Percentiles rank a stretch among this genome's conserved stretches.
Evolutionary conservation across 768 basidiomycete genomes (phyloP).

Genomic region (Naganishia randhawae): DNA sequence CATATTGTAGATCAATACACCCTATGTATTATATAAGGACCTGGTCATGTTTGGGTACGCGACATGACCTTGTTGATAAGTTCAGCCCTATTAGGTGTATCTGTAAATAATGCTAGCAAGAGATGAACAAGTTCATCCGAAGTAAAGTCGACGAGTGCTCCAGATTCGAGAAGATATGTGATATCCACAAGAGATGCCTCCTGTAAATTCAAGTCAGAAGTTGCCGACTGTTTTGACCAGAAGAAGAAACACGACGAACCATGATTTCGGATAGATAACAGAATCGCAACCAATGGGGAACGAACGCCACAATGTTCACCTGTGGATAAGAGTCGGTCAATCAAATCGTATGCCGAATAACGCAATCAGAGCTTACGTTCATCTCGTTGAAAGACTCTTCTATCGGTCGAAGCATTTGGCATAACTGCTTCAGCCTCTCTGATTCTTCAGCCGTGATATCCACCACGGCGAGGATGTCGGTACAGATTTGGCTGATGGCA

Average conservation of each 20-base stretch:
- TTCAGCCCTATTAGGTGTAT: constrained; percentile 72
- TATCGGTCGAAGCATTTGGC: constrained; percentile 69
- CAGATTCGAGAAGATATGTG: constrained; percentile 83
- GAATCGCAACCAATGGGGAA: constrained; percentile 92
- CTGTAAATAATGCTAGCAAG: constrained; percentile 82
- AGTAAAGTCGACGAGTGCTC: constrained; percentile 84
- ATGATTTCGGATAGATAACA: constrained; percentile 87
- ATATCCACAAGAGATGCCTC: constrained; percentile 90
- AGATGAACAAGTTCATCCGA: constrained; percentile 74
- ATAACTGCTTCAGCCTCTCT: constrained; percentile 73
- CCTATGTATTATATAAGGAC: constrained; percentile 1
- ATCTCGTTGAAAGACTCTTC: constrained; percentile 69
- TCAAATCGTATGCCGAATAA: neutral
- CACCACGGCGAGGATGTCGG: constrained; percentile 67
- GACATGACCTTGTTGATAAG: constrained; percentile 67
- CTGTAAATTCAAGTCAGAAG: constrained; percentile 51
- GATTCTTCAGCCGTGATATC: constrained; percentile 90
- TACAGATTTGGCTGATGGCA: constrained; percentile 64
- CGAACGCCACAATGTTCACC: constrained; percentile 72
- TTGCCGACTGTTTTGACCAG: constrained; percentile 20
- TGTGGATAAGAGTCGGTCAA: constrained; percentile 41
- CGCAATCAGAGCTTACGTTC: constrained; percentile 58
- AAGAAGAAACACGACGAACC: constrained; percentile 54
- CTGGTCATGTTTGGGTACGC: neutral
- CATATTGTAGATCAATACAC: constrained; percentile 5